phyloP scores from a whole-genome alignment of 768 basidiomycete genomes.

The Leccinum fibrillosum region DNA sequence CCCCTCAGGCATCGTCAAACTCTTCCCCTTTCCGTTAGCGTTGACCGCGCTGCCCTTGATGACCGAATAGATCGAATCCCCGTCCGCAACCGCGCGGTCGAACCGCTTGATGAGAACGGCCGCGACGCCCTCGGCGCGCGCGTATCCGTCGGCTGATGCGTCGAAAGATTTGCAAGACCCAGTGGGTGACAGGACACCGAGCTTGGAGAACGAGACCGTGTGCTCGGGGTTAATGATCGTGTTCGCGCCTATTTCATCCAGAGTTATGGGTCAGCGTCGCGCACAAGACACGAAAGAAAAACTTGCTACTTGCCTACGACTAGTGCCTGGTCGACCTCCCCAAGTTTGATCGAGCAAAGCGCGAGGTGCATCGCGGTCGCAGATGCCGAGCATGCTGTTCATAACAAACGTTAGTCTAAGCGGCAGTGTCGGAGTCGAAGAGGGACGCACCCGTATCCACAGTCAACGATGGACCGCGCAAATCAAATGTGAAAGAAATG shows the following conservation, averaged over 20 bases:
- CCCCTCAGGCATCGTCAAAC: slow-evolving; percentile 35
- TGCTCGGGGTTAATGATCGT: slow-evolving; percentile 29
- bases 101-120: slow-evolving; percentile 35
- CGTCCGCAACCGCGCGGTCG: slow-evolving; percentile 29
- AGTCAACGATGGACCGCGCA: slow-evolving; percentile 47
- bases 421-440: neutral
- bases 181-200: slow-evolving; percentile 34
- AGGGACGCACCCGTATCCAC: slow-evolving; percentile 31
- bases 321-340: slow-evolving; percentile 48
- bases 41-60: slow-evolving; percentile 34
- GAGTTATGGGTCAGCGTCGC: neutral
- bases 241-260: slow-evolving; percentile 20
- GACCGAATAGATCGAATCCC: slow-evolving; percentile 30
- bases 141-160: slow-evolving; percentile 32
- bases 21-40: slow-evolving; percentile 32
- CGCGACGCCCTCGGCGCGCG: slow-evolving; percentile 27
- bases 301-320: slow-evolving; percentile 27
- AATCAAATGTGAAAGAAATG: slow-evolving; percentile 34
- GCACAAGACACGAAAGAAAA: neutral
- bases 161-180: slow-evolving; percentile 33
- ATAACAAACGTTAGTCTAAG: neutral
- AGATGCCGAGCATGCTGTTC: slow-evolving; percentile 41
- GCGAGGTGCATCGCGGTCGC: slow-evolving; percentile 48
- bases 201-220: slow-evolving; percentile 26
- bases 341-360: slow-evolving; percentile 39